Evolutionary conservation across 78 protist species (phyloP).

Genomic region (Dictyostelium intermedium): DNA sequence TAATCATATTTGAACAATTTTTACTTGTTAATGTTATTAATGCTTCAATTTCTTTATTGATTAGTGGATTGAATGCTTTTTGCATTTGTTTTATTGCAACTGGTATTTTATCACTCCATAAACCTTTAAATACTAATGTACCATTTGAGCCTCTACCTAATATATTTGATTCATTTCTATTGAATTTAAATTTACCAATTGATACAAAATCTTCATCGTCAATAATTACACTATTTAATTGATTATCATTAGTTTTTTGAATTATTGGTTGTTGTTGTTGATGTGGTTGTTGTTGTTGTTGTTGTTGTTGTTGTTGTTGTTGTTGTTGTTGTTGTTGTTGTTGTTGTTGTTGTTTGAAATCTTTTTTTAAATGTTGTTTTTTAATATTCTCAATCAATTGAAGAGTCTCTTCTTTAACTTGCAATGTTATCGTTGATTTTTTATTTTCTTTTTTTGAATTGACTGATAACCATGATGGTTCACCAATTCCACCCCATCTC

Average conservation of each 20-base stretch:
- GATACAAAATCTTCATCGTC: not conserved
- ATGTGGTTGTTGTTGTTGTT: not conserved
- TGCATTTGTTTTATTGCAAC: slow-evolving; percentile 67
- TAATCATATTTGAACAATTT: slow-evolving; percentile 28
- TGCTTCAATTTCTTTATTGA: slow-evolving; percentile 29
- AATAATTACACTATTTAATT: not conserved
- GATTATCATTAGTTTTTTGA: not conserved
- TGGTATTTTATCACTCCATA: slow-evolving; percentile 54
- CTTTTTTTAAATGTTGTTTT: no score
- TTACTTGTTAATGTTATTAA: slow-evolving; percentile 11
- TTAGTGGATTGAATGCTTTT: slow-evolving; percentile 25
- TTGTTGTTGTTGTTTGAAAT: no score
- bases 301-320: not conserved
- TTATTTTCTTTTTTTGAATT: not conserved
- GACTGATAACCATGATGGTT: no score
- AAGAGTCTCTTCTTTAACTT: no score
- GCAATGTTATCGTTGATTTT: no score
- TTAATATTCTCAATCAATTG: no score
- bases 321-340: not conserved
- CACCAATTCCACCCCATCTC: no score
- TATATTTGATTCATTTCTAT: not conserved
- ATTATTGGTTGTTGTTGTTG: not conserved
- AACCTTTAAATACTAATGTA: slow-evolving; percentile 36
- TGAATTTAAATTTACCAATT: slow-evolving; percentile 72
- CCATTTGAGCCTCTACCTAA: slow-evolving; percentile 69